phyloP scores from a whole-genome alignment of 2,329 filamentous ascomycete genomes.

The Aquanectria penicillioides region DNA sequence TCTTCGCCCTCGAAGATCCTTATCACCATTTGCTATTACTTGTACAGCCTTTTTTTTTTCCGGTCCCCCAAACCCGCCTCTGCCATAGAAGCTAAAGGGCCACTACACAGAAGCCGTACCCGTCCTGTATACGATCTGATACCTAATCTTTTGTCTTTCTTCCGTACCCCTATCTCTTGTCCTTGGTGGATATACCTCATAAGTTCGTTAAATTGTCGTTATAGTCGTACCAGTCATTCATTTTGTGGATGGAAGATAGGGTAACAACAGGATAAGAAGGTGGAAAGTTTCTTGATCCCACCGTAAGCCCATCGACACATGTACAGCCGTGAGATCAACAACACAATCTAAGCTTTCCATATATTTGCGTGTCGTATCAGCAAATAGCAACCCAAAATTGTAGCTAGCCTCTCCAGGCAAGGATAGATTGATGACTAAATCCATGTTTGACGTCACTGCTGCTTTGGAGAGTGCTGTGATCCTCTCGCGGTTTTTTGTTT shows the following conservation, averaged over 20 bases:
- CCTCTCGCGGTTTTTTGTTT: conserved; percentile 31
- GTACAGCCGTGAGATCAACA: neutral
- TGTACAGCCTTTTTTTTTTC: conserved; percentile 1
- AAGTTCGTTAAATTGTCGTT: conserved; percentile 35
- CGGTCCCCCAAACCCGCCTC: neutral
- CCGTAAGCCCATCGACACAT: neutral
- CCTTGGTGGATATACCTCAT: conserved; percentile 26
- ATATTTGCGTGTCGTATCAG: neutral
- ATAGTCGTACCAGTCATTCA: conserved; percentile 32
- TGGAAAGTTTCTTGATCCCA: neutral
- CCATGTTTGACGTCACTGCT: conserved; percentile 1
- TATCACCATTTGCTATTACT: neutral
- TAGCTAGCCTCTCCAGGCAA: neutral
- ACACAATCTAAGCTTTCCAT: neutral
- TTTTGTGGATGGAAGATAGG: conserved; percentile 12
- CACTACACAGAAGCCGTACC: neutral
- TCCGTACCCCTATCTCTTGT: conserved; percentile 1
- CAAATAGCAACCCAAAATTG: neutral
- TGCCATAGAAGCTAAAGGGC: neutral
- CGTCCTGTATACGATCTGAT: conserved; percentile 20
- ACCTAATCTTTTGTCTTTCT: conserved; percentile 14
- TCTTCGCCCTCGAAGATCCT: neutral
- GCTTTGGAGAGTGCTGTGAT: conserved; percentile 39
- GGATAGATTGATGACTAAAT: neutral
- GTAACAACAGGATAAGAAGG: neutral